Base-by-base conservation (phyloP, 139 green algal species). In the Chlamydomonas schloesseri region DNA sequence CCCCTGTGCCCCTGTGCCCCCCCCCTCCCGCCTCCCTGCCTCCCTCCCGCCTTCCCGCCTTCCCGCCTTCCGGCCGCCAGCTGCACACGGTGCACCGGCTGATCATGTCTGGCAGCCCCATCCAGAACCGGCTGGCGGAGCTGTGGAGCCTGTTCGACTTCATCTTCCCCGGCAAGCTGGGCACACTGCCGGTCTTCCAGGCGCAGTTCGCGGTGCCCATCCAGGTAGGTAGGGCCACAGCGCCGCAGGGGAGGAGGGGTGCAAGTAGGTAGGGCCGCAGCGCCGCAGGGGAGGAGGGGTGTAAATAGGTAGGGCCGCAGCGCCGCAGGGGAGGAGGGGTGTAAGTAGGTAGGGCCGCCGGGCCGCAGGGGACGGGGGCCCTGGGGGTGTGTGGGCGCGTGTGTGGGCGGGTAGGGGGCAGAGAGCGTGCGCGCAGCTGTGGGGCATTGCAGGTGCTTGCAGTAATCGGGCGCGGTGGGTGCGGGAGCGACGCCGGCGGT, bases 111-210 rank as follows among this genome's bases (percentile, higher is more conserved):
- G 98, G 98, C 50, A 94, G 94, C 14, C 98, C 98, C 82, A 98
- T 99, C 70, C 97, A 99, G 91, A 99, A 99, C 91, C 74, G 90
- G 11, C 94, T 99, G 70, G 88, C 93, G 17, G 98, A 99, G 96
- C 95, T 99, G 9, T 99, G 98, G 98, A 97, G 94, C 0, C 92
- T 99, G 37, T 98, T 99, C 87, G 98, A 99, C 93, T 99, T 99
- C 91, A 94, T 98, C n/a, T 99, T 99, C 92, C 98, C 98, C 29
- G 91, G 91, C 67, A 97, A 97, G 94, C 91, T 99, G 83, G 98
- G 98, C 73, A 99, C 98, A 0, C 93, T 99, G 87, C 98, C 98
- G 1, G 97, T 99, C 23, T 99, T 99, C 92, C 90, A 95, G 60
- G 92, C 97, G 23, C 93, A 99, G 92, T 99, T 99, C 89, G 94